A percentile compares a stretch with the other conserved stretches of the same genome.
These are phyloP conservation scores for Coemansia sp. DNA, from an alignment of 192 early-diverging fungal species.

Conservation along the genomic window DNA sequence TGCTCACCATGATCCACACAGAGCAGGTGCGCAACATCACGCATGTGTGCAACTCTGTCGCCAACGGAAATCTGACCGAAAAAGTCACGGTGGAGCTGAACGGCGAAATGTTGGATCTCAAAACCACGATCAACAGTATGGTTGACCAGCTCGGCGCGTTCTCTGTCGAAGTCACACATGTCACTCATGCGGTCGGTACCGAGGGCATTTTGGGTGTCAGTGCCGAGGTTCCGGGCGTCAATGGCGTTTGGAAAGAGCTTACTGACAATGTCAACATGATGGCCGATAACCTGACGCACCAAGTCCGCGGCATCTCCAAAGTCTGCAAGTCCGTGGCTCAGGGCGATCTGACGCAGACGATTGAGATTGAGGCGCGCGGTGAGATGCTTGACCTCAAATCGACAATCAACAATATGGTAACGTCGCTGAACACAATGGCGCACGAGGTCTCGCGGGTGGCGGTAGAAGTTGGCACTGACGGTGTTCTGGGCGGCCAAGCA, in stretches of 20 bases:
- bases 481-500: conserved; percentile 57
- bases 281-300: conserved; percentile 63
- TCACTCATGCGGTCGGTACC: conserved; percentile 59
- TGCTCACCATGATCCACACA: conserved; percentile 57
- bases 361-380: conserved; percentile 58
- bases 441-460: conserved; percentile 67
- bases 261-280: conserved; percentile 64
- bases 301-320: conserved; percentile 59
- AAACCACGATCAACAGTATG: conserved; percentile 47
- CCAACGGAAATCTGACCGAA: conserved; percentile 55
- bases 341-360: conserved; percentile 61
- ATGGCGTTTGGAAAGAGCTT: conserved; percentile 58
- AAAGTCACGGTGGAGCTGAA: conserved; percentile 58
- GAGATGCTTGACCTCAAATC: conserved; percentile 62
- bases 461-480: conserved; percentile 63
- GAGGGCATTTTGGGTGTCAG: conserved; percentile 58
- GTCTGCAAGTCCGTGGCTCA: conserved; percentile 63
- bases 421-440: conserved; percentile 60
- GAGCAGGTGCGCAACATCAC: conserved; percentile 58
- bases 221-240: conserved; percentile 53
- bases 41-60: conserved; percentile 61
- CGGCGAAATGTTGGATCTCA: conserved; percentile 65
- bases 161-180: conserved; percentile 54
- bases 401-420: conserved; percentile 68
- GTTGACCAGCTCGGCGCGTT: conserved; percentile 56